Evolutionary conservation across 257 asterid species (phyloP).

Genomic region (Salvia miltiorrhiza): DNA sequence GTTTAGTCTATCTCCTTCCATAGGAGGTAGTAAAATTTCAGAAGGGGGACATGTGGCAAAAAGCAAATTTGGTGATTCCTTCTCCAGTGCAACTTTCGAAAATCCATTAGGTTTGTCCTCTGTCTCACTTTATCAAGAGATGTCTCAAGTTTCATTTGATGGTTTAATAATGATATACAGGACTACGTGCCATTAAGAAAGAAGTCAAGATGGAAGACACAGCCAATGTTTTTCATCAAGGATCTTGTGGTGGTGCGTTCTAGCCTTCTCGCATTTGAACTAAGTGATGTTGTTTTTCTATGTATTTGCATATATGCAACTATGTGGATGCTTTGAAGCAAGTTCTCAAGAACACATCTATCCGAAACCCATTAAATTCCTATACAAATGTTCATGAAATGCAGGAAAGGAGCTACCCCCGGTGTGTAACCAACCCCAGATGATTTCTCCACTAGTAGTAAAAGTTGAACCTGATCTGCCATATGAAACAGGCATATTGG

Average conservation of each 20-base stretch:
- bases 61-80: background rate
- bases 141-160: conserved; percentile 8
- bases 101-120: conserved; percentile 23
- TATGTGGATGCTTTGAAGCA: background rate
- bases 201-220: conserved; percentile 16
- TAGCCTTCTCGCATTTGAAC: background rate
- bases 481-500: background rate
- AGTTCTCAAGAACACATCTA: background rate
- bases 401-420: conserved; percentile 22
- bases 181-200: conserved; percentile 11
- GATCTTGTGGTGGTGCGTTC: conserved; percentile 10
- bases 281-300: background rate
- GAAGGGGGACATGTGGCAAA: background rate
- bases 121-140: background rate
- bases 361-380: background rate
- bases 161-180: conserved; percentile 17
- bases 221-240: background rate
- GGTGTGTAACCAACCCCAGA: background rate
- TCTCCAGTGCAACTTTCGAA: conserved; percentile 12
- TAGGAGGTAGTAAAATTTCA: conserved; percentile 19
- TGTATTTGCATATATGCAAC: background rate
- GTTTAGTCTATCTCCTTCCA: conserved; percentile 1
- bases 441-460: conserved; percentile 8
- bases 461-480: conserved; percentile 33
- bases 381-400: background rate